phyloP scores from a whole-genome alignment of 768 basidiomycete species.

The Leucocoprinus sp. region DNA sequence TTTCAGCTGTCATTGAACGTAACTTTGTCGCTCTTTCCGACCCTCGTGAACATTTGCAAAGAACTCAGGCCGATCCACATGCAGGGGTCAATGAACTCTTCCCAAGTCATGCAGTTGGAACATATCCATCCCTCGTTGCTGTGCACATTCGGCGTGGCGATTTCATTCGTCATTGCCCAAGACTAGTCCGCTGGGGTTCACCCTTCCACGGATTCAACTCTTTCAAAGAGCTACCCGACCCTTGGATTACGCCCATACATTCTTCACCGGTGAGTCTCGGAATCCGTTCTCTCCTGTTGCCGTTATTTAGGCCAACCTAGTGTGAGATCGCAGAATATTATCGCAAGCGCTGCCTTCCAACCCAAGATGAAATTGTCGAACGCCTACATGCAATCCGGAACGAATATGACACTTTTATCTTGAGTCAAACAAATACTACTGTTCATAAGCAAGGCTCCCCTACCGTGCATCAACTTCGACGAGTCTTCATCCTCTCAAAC shows the following conservation, averaged over 20 bases:
- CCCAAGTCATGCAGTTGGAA: slow-evolving; percentile 13
- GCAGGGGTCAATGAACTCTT: slow-evolving; percentile 12
- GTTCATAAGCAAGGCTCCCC: neutral
- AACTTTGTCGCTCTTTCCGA: slow-evolving; percentile 31
- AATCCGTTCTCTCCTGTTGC: neutral
- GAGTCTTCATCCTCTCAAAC: slow-evolving; percentile 47
- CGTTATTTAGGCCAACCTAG: neutral
- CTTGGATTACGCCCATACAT: slow-evolving; percentile 24
- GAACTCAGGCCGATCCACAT: neutral
- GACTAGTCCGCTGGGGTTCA: slow-evolving; percentile 35
- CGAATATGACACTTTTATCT: slow-evolving; percentile 19
- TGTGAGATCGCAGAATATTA: slow-evolving; percentile 24
- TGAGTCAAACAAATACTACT: neutral
- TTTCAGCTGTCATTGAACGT: slow-evolving; percentile 39
- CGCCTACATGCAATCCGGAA: slow-evolving; percentile 26
- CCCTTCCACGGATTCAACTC: slow-evolving; percentile 45
- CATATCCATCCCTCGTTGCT: slow-evolving; percentile 38
- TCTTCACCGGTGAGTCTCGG: neutral
- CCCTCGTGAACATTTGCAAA: neutral
- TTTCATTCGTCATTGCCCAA: slow-evolving; percentile 45
- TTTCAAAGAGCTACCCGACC: slow-evolving; percentile 31
- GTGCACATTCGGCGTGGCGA: slow-evolving; percentile 52
- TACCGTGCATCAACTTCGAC: slow-evolving; percentile 6
- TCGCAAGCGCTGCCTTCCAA: slow-evolving; percentile 36
- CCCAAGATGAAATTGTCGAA: slow-evolving; percentile 31